Base-by-base conservation (phyloP, 1,139 yeast species). In the Lodderomyces orthopsilosis region DNA sequence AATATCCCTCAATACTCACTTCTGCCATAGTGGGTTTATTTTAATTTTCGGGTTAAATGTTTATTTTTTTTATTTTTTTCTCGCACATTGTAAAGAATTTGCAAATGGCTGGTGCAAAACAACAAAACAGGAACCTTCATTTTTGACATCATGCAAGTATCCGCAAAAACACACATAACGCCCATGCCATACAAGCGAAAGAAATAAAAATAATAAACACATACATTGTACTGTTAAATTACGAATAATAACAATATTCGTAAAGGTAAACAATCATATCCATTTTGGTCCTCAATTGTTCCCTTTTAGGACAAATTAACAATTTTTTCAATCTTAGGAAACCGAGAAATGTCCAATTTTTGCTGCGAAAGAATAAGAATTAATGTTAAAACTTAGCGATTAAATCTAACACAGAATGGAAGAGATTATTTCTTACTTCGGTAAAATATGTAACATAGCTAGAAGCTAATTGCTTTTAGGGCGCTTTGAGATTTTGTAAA, bases 281-380 rank as follows among this genome's bases (percentile, higher is more conserved):
- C 34, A 10, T n/a, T 30, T 30, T 30, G 34, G 34, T 30, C 34
- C 12, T 4, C 7, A 30, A 15, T 30, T 30, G 34, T 30, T 30
- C 34, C 34, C 18, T 6, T 15, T 15, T 30, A 10, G 34, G 34
- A 30, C 2, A 15, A 6, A 30, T 15, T 30, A 17, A 12, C 9
- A 21, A 24, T 21, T 24, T 10, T n/a, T n/a, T n/a, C n/a, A 24
- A 4, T 12, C n/a, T 33, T 4, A 34, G 37, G 37, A 34, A 34
- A 22, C 37, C 37, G 37, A 34, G 37, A 34, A 33, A 33, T 5
- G 7, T 8, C 18, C 6, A 7, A 30, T 15, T 30, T 30, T 34
- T 6, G 37, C 37, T 34, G 37, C 37, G 37, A 34, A 34, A 34
- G 37, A 34, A 34, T 14, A 34, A 34, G 37, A 34, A 34, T 21